Base-by-base conservation (phyloP, 768 basidiomycete genomes). In the Sutorius australiensis region DNA sequence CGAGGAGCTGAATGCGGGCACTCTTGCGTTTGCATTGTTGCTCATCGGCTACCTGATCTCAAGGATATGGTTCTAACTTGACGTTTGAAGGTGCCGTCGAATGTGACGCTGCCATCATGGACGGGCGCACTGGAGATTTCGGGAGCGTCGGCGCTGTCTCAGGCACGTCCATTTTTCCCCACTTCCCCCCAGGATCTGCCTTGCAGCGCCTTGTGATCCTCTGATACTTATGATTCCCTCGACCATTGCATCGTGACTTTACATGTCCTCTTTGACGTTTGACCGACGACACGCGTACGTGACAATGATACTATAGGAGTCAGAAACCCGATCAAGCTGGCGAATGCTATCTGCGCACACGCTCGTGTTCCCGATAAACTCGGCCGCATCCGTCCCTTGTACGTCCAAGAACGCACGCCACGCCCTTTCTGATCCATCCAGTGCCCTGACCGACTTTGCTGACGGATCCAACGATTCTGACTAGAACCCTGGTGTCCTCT, bases 31-130 rank as follows among this genome's bases (percentile, higher is more conserved):
- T 38, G 10, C 19, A 16, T 50, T 19, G 9, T 24, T 24, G 24
- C 24, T 24, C 36, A 9, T 32, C 21, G 36, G 10, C 17, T 17
- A n/a, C 34, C n/a, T n/a, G 16, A 1, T 37, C 21, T 38, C 16
- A 45, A 85, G 88, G 89, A 1, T 81, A 78, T 55, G 89, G 91
- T 5, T 89, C 90, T 2, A 92, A 92, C 65, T 72, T 92, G 42
- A 90, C 87, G 0, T 57, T 84, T 3, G 74, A 80, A n/a, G 89
- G 91, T 13, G 73, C 72, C 3, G 89, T 91, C 16, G 90, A 92
- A 70, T 92, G 90, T 60, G 90, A 92, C 60, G 89, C 90, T 8
- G 78, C 87, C 12, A 73, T 92, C 51, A 88, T 89, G 83, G 70
- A 73, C 19, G 78, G 79, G 21, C 65, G 62, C 40, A 66, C 68